Base-by-base conservation (phyloP, 805 yeast genomes). In the Ogataea paraovalis region DNA sequence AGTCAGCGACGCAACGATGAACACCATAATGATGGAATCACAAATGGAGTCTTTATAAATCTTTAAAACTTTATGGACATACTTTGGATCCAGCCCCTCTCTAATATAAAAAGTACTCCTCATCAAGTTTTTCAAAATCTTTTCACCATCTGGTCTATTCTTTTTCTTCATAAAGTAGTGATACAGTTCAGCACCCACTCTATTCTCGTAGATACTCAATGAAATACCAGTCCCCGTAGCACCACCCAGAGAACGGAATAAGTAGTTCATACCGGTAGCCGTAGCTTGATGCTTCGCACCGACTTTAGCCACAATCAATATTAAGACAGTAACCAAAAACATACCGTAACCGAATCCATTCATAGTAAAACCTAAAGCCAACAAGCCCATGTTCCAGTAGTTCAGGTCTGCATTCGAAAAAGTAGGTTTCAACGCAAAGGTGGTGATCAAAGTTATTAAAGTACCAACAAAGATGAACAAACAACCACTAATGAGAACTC, bases 161-260 rank as follows among this genome's bases (percentile, higher is more conserved):
- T 53, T 51, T 45, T 51, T 55, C 32, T 51, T 49, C 12, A 60
- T 30, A 42, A 69, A 68, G 49, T 59, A 71, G 13, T 50, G 53
- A 54, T 66, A 59, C 21, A 75, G 48, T 21, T 64, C 66, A 18
- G 49, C 43, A 10, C 58, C 44, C 39, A 73, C 55, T 6, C 62
- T 58, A 40, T 59, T 60, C 42, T 70, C 70, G 53, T 68, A 73
- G 1, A 67, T 48, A 14, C 69, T 67, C 34, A 75, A 56, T 2
- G 73, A 60, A 4, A 73, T 57, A 4, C 78, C 75, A 2, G 73
- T 74, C 42, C 79, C 79, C 8, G 71, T 50, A 12, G 73, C 75
- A 41, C 71, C 69, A 18, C 79, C 80, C 43, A 73, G 61, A 3
- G 80, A 74, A 52, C 79, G 65, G 66, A 76, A 75, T 44, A 75